A percentile compares a stretch with the other conserved stretches of the same genome.
These are phyloP conservation scores for Herpetomonas samuelpessoai DNA, from an alignment of 208 protist species.

Conservation along the genomic window DNA sequence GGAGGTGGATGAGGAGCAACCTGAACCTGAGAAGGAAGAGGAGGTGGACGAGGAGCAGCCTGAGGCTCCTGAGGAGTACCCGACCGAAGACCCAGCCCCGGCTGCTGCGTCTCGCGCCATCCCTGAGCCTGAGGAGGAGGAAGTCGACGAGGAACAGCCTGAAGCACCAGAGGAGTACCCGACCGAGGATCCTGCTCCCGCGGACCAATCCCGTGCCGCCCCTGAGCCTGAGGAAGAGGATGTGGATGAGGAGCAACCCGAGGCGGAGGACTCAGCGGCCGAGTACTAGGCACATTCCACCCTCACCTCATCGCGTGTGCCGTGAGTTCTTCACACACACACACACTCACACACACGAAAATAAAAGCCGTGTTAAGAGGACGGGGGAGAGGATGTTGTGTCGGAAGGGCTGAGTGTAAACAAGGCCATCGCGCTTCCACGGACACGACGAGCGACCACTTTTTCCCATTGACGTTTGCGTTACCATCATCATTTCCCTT, in stretches of 20 bases:
- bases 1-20: constrained; percentile 5
- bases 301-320: not conserved
- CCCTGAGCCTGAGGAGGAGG: not conserved
- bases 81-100: not conserved
- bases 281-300: not conserved
- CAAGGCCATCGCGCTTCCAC: no score
- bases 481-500: not conserved
- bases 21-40: constrained; percentile 4
- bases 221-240: not conserved
- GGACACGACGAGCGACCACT: no score
- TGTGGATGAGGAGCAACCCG: constrained; percentile 2
- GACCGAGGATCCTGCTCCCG: not conserved
- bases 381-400: no score
- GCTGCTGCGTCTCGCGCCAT: no score
- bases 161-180: constrained; percentile 1
- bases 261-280: constrained; percentile 2
- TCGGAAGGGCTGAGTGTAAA: no score
- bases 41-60: not conserved
- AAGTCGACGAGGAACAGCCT: constrained; percentile 6
- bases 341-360: not conserved
- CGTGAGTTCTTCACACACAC: not conserved
- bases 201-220: no score
- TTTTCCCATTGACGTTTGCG: no score
- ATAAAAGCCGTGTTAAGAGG: no score
- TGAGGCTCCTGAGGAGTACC: constrained; percentile 3